Evolutionary conservation across 352 stramenopile species (phyloP).

Genomic region (Phytophthora uliginosa): DNA sequence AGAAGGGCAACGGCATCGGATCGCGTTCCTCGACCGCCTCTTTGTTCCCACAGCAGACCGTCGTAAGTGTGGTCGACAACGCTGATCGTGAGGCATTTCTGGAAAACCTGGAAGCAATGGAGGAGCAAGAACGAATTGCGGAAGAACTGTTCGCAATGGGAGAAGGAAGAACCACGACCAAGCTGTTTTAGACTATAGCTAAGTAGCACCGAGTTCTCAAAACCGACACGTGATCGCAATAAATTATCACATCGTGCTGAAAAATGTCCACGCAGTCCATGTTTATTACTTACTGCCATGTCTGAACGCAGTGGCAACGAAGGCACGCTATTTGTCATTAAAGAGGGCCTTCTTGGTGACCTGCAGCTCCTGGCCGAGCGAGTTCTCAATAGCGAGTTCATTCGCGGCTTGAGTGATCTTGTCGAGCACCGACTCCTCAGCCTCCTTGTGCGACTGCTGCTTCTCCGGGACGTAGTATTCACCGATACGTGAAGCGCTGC

Average conservation of each 20-base stretch:
- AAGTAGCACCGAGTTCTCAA: constrained; percentile 4
- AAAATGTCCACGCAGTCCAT: constrained; percentile 27
- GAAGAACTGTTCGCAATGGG: constrained; percentile 88
- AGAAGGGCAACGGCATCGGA: constrained; percentile 75
- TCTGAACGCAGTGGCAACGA: constrained; percentile 11
- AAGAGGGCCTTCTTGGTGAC: constrained; percentile 88
- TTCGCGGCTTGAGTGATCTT: constrained; percentile 90
- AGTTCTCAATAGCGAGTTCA: constrained; percentile 89
- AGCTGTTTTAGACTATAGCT: constrained; percentile 50
- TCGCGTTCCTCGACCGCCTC: constrained; percentile 51
- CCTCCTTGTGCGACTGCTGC: constrained; percentile 66
- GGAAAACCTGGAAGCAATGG: constrained; percentile 70
- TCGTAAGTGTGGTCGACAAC: constrained; percentile 78
- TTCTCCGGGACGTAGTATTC: constrained; percentile 92
- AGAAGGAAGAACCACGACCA: constrained; percentile 64
- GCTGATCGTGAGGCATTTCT: constrained; percentile 62
- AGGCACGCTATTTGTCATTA: constrained; percentile 77
- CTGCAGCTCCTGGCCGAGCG: constrained; percentile 84
- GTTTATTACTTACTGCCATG: constrained; percentile 34
- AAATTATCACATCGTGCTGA: constrained; percentile 32
- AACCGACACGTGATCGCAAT: constrained; percentile 20
- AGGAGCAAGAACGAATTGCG: constrained; percentile 87
- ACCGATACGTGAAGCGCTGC: constrained; percentile 73
- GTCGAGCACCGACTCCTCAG: constrained; percentile 84
- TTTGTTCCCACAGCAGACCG: constrained; percentile 62